Conservation (phyloP, 1,284 basidiomycete species). For the Sporisorium graminicola region DNA sequence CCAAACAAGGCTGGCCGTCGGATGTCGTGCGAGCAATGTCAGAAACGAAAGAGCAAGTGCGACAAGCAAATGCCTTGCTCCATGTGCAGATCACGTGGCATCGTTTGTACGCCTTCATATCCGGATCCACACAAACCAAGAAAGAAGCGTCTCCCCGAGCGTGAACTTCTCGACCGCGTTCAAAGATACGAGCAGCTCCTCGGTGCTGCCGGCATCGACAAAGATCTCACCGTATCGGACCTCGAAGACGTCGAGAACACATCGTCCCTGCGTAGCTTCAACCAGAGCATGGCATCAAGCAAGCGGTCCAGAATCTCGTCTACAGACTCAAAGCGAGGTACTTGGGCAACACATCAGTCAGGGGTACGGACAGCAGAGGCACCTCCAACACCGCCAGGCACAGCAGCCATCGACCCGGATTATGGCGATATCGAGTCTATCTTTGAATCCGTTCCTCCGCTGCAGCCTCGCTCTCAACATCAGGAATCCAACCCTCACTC, state of each 20-base stretch:
- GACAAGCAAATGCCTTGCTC: conserved; percentile 20
- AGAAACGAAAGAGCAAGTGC: conserved; percentile 26
- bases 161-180: conserved; percentile 21
- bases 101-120: conserved; percentile 10
- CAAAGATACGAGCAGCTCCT: conserved; percentile 21
- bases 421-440: conserved; percentile 14
- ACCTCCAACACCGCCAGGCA: not conserved
- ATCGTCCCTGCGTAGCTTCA: not conserved
- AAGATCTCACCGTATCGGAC: not conserved
- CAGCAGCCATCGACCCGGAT: conserved; percentile 10
- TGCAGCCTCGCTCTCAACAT: not conserved
- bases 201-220: conserved; percentile 6
- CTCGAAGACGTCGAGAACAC: not conserved
- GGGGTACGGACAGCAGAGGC: not conserved
- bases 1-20: no score
- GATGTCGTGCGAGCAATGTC: conserved; percentile 23
- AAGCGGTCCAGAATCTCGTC: conserved; percentile 1
- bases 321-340: not conserved
- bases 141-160: conserved; percentile 20
- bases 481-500: not conserved
- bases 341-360: not conserved
- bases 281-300: no score
- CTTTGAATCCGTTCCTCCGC: conserved; percentile 7
- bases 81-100: conserved; percentile 14
- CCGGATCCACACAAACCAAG: conserved; percentile 14